Conservation (phyloP, 1,284 basidiomycete genomes). For the Lentinus polychrous region DNA sequence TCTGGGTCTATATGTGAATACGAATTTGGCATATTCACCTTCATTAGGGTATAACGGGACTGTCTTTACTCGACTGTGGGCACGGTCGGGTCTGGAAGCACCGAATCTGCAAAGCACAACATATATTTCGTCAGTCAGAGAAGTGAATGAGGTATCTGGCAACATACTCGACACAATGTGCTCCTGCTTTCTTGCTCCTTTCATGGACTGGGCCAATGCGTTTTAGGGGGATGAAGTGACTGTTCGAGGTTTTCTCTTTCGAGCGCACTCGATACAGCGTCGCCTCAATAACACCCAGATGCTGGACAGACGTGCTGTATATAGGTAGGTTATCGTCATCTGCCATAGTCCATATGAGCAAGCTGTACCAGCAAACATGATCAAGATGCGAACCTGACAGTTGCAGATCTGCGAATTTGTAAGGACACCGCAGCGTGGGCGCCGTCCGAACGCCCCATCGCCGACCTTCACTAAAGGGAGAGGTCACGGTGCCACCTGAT, state of each 20-base stretch:
- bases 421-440: background rate
- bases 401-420: background rate
- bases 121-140: background rate
- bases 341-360: background rate
- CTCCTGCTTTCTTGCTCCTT: conserved; percentile 8
- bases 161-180: conserved; percentile 9
- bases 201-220: conserved; percentile 8
- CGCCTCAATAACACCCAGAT: conserved; percentile 2
- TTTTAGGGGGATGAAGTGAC: background rate
- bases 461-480: background rate
- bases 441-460: background rate
- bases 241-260: no score
- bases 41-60: background rate
- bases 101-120: background rate
- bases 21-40: background rate
- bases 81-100: background rate
- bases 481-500: background rate
- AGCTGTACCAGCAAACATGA: background rate
- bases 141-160: no score
- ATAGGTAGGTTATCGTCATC: conserved; percentile 2
- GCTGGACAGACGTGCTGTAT: background rate
- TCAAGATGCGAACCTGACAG: background rate
- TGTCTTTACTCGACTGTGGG: background rate
- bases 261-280: background rate
- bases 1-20: conserved; percentile 5